phyloP scores from a whole-genome alignment of 192 early-diverging fungal species.

The Gryganskiella cystojenkinii region DNA sequence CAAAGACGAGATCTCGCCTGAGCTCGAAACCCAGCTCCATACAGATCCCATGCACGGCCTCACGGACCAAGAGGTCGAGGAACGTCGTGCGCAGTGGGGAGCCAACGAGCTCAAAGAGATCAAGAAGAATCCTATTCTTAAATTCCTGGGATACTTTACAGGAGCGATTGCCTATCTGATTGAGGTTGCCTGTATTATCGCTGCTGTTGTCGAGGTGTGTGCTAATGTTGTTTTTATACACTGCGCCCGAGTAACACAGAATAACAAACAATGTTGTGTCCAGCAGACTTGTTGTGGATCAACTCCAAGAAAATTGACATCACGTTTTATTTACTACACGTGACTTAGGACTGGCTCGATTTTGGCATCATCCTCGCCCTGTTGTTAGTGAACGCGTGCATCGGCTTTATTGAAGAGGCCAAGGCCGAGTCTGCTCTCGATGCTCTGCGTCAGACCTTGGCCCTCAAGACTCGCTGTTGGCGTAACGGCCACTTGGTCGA shows the following conservation, averaged over 20 bases:
- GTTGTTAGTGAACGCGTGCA: slow-evolving; percentile 86
- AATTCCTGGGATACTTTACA: slow-evolving; percentile 87
- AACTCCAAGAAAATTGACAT: not conserved
- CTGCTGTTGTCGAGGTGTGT: slow-evolving; percentile 73
- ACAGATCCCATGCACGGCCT: slow-evolving; percentile 86
- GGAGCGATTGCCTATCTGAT: slow-evolving; percentile 91
- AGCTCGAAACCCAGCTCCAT: slow-evolving; percentile 84
- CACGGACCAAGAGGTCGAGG: slow-evolving; percentile 73
- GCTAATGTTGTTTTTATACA: not conserved
- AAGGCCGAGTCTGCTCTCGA: slow-evolving; percentile 93
- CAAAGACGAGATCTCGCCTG: slow-evolving; percentile 80
- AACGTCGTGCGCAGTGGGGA: slow-evolving; percentile 78
- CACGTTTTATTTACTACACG: not conserved
- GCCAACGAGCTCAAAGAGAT: slow-evolving; percentile 83
- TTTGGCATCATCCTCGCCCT: slow-evolving; percentile 86
- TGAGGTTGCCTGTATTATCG: slow-evolving; percentile 86
- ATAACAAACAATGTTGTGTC: not conserved
- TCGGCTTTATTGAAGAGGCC: slow-evolving; percentile 93
- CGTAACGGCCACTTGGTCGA: slow-evolving; percentile 81
- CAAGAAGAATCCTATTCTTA: slow-evolving; percentile 85
- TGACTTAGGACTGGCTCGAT: slow-evolving; percentile 60
- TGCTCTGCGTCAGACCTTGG: slow-evolving; percentile 93
- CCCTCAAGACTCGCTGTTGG: slow-evolving; percentile 84
- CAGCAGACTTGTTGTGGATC: not conserved
- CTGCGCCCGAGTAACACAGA: not conserved